Evolutionary conservation across 179 eudicot species (phyloP), one percentile per base, ranked within the genome.

Genomic region (Vitellaria paradoxa): DNA sequence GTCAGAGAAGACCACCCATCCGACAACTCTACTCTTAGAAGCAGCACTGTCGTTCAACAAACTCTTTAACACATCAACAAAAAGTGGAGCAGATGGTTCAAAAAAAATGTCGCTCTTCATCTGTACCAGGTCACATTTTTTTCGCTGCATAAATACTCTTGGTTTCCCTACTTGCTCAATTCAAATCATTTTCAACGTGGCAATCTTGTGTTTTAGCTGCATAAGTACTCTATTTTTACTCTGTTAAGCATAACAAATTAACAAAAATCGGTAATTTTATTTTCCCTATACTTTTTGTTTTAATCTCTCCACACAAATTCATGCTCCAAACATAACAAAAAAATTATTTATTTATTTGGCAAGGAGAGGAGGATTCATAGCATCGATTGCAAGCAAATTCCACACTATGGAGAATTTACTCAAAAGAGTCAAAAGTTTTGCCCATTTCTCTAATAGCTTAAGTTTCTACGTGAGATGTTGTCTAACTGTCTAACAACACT

Each of bases 41-140:
- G 21, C 45, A 7, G 23, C 63, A 37, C 12, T 17, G 47, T n/a
- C 9, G 47, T 72, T 26, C 21, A 11, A 26, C 59, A 40, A 24
- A 55, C 37, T 30, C 60, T 14, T 8, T 47, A 21, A 56, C 74
- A 23, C 63, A 55, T 14, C 46, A 4, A 9, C 63, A 72, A 55
- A 72, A 21, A 10, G 53, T 57, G 52, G 57, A 73, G 65, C 76
- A 59, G 26, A 11, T 17, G 2, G 76, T 37, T 56, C 65, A 37
- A 26, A 37, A n/a, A 57, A 20, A 40, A 62, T 56, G 76, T 73
- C 66, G 37, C n/a, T 57, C 69, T 65, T 30, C 66, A 73, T 56
- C 50, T 7, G 23, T 73, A 17, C 76, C 53, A 56, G 75, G 75
- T 72, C 24, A 56, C 14, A 21, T 10, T 14, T n/a, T 40, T 42